A percentile compares a stretch with the other conserved stretches of the same genome.
Conservation (phyloP, 148 eudicot species). For the Vaccinium corymbosum region DNA sequence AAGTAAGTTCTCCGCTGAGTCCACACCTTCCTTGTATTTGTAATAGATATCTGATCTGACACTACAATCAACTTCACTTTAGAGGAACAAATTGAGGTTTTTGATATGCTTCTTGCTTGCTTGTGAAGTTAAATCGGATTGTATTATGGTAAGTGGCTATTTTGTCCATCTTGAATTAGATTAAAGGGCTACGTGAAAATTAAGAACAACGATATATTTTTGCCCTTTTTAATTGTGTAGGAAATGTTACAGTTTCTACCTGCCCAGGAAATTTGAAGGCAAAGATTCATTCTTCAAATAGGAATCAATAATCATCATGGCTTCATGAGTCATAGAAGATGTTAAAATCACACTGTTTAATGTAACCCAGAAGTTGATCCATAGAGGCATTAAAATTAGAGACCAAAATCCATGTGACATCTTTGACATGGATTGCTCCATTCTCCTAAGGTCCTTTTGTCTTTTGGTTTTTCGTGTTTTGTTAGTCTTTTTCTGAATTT, state of each 20-base stretch:
- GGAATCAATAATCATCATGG: too few relatives aligned
- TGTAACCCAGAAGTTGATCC: neutral
- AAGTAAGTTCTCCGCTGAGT: neutral
- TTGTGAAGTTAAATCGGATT: neutral
- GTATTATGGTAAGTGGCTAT: neutral
- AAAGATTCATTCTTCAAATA: neutral
- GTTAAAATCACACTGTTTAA: neutral
- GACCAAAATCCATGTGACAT: neutral
- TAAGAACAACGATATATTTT: neutral
- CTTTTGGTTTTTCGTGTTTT: too few relatives aligned
- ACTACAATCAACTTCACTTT: neutral
- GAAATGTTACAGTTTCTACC: neutral
- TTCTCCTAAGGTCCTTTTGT: too few relatives aligned
- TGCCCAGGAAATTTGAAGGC: neutral
- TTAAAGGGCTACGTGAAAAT: neutral
- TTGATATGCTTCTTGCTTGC: neutral
- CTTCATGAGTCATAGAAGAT: neutral
- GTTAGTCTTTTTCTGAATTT: too few relatives aligned
- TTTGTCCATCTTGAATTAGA: neutral
- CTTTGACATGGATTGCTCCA: neutral
- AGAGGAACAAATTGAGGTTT: neutral
- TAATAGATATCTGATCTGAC: neutral
- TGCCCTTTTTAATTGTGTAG: neutral
- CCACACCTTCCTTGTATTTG: neutral
- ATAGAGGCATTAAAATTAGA: neutral